phyloP scores from a whole-genome alignment of 768 basidiomycete species.

The Trametes coccinea region DNA sequence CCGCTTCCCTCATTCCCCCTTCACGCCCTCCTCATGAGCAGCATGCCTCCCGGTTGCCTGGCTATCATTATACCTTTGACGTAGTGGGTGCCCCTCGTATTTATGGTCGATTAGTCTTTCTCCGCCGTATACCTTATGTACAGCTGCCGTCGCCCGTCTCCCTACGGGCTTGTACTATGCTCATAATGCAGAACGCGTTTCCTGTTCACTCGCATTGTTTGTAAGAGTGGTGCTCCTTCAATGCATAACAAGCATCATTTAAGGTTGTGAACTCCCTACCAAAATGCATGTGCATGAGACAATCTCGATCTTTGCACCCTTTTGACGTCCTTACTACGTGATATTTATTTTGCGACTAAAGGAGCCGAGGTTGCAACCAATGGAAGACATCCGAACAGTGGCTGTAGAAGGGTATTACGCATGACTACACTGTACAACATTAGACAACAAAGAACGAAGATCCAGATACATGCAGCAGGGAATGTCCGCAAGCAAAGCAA shows the following conservation, averaged over 20 bases:
- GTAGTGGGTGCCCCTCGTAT: constrained; percentile 11
- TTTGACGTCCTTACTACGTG: background rate
- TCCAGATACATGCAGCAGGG: constrained; percentile 25
- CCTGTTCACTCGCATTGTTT: too few species aligned
- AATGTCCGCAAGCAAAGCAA: constrained; percentile 9
- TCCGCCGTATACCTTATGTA: background rate
- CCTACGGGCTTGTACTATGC: constrained; percentile 11
- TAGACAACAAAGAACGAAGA: constrained; percentile 18
- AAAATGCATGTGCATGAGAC: background rate
- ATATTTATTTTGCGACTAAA: too few species aligned
- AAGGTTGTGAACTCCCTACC: background rate
- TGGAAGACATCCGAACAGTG: constrained; percentile 7
- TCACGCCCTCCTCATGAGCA: background rate
- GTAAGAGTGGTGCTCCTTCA: background rate
- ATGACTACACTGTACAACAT: constrained; percentile 26
- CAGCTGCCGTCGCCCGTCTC: constrained; percentile 1
- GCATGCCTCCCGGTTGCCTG: constrained; percentile 3
- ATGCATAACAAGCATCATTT: background rate
- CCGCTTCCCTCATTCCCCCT: background rate
- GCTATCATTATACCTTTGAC: constrained; percentile 16
- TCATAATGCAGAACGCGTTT: constrained; percentile 1
- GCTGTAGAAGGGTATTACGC: constrained; percentile 12
- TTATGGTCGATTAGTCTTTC: constrained; percentile 12
- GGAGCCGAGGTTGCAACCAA: background rate
- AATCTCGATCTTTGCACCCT: background rate